A percentile compares a stretch with the other conserved stretches of the same genome.
Evolutionary conservation across 1,284 basidiomycete genomes (phyloP).

Genomic region (Sporisorium scitamineum): DNA sequence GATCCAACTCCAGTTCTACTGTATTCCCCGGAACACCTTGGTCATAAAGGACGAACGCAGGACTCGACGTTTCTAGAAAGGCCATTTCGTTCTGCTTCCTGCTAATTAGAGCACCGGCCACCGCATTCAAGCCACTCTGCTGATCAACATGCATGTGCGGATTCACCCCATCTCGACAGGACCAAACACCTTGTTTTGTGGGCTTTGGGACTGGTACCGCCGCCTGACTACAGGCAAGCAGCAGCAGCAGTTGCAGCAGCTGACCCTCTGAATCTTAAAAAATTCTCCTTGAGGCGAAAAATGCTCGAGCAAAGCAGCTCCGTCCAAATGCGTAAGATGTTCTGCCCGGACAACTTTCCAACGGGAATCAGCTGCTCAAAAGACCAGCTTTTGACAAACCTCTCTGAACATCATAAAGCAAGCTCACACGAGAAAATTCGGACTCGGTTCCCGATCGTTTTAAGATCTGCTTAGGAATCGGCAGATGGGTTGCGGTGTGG

Average conservation of each 20-base stretch:
- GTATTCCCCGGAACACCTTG: neutral
- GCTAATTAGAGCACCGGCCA: too few species aligned
- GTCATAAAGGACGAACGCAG: neutral
- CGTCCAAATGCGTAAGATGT: neutral
- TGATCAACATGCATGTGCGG: neutral
- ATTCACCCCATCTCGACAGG: neutral
- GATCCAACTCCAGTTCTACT: too few species aligned
- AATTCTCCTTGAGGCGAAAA: conserved; percentile 14
- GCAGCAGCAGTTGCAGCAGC: neutral
- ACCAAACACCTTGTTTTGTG: neutral
- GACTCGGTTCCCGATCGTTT: neutral
- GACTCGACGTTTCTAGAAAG: too few species aligned
- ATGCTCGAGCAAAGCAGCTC: neutral
- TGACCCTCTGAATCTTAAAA: conserved; percentile 7
- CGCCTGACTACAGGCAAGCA: too few species aligned
- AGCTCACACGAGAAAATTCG: neutral
- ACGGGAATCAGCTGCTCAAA: neutral
- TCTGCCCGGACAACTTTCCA: neutral
- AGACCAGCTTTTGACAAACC: neutral
- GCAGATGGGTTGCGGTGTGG: conserved; percentile 13
- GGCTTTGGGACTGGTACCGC: too few species aligned
- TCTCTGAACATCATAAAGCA: neutral
- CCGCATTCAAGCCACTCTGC: neutral
- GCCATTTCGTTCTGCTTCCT: too few species aligned
- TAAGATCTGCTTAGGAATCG: neutral